Evolutionary conservation across 352 stramenopile species (phyloP), one percentile per base, ranked within the genome.

Genomic region (Phytophthora pistaciae): DNA sequence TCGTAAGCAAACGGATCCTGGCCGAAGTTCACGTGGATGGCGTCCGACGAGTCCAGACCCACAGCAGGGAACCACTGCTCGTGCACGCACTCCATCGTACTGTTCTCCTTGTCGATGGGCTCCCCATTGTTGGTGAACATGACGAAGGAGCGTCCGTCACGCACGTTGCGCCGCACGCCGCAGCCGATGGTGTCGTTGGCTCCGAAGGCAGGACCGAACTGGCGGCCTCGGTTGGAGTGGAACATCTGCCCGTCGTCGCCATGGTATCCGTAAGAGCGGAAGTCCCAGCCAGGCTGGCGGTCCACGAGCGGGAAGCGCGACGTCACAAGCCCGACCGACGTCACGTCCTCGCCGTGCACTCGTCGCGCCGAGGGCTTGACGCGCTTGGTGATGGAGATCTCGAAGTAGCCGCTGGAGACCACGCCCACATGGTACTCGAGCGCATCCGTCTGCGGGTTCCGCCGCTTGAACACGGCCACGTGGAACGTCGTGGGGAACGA

Each of bases 171-270:
- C 21, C 74, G 61, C 36, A 81, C 59, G 18, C 74, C 71, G 25
- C 74, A 81, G 31, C 74, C 74, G 14, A 81, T 70, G 9, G 70
- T 81, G 29, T 78, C 70, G 50, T 61, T 74, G 27, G 56, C 60
- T 16, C 71, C 62, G 14, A 81, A 81, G 2, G 66, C 66, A 8
- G 74, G 70, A 8, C 74, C 74, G 27, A 78, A 81, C 25, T 76
- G 70, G 20, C 69, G 74, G 13, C 73, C 73, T 2, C 59, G 54
- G 55, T 80, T 80, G 14, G 69, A 77, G 60, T 88, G 74, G 66
- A 91, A 95, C 29, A 89, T 80, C 33, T 88, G 67, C 0, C 88
- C 88, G 59, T 95, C 86, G 58, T 95, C 88, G 21, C 88, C 87
- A 56, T 95, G 88, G 64, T 94, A 95, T 23, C 88, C 88, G 58